phyloP scores from a whole-genome alignment of 345 rosid species.

The Salix exigua region DNA sequence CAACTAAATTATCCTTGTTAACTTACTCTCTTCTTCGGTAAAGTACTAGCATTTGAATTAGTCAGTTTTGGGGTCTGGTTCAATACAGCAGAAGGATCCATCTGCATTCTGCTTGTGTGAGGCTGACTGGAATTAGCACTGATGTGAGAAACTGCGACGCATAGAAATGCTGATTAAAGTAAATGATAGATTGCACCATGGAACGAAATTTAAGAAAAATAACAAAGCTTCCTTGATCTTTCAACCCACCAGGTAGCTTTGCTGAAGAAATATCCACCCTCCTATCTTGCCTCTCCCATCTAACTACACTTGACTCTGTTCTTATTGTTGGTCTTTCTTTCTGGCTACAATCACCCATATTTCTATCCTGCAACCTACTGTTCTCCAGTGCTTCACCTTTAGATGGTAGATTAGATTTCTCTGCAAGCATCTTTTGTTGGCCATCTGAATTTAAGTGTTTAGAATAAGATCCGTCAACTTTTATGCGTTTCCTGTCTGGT shows the following conservation, averaged over 20 bases:
- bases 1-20: background rate
- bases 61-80: constrained; percentile 27
- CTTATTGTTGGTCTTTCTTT: constrained; percentile 29
- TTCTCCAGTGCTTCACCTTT: constrained; percentile 29
- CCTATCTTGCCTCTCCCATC: constrained; percentile 37
- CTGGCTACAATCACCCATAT: constrained; percentile 21
- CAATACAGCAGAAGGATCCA: constrained; percentile 28
- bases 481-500: constrained; percentile 68
- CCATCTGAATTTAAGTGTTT: constrained; percentile 31
- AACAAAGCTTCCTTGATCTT: constrained; percentile 26
- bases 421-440: constrained; percentile 24
- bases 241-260: constrained; percentile 20
- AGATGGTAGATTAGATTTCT: constrained; percentile 25
- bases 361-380: constrained; percentile 18
- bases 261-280: constrained; percentile 30
- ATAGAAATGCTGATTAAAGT: constrained; percentile 9
- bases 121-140: constrained; percentile 30
- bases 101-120: constrained; percentile 34
- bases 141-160: constrained; percentile 47
- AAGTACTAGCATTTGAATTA: constrained; percentile 24
- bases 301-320: constrained; percentile 31
- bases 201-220: constrained; percentile 1
- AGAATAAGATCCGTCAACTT: constrained; percentile 37
- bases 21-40: constrained; percentile 44
- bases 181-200: background rate